Conservation (phyloP, 805 yeast genomes). For the Dipodascopsis uninucleata region DNA sequence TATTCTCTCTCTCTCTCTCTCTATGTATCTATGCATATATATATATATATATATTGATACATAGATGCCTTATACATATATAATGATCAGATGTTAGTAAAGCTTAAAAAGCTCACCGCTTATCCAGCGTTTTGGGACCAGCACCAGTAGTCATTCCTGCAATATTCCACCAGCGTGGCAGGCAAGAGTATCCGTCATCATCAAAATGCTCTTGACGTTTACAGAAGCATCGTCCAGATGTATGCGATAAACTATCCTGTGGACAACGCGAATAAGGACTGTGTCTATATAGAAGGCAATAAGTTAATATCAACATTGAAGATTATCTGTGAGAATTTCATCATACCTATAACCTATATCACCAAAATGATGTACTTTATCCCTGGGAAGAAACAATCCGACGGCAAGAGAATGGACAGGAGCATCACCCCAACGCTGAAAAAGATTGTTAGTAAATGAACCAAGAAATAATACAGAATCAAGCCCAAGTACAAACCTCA, state of each 20-base stretch:
- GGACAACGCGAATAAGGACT: constrained; percentile 29
- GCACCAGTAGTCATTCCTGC: constrained; percentile 22
- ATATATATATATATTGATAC: no score
- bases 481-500: constrained; percentile 42
- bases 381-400: constrained; percentile 52
- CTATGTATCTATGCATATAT: no score
- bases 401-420: constrained; percentile 83
- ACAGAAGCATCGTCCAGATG: constrained; percentile 25
- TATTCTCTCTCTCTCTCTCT: no score
- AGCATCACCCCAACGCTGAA: constrained; percentile 93
- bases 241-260: constrained; percentile 24
- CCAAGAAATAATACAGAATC: constrained; percentile 33
- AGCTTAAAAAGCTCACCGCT: no score
- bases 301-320: not conserved
- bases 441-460: constrained; percentile 44
- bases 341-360: constrained; percentile 59
- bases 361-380: constrained; percentile 64
- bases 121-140: constrained; percentile 14
- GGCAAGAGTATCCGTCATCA: constrained; percentile 26
- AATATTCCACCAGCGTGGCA: constrained; percentile 28
- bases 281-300: constrained; percentile 5
- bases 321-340: not conserved
- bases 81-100: no score
- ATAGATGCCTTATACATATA: no score
- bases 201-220: constrained; percentile 22